These are phyloP conservation scores for Coemansia sp. DNA, from an alignment of 192 early-diverging fungal species.

Conservation along the genomic window DNA sequence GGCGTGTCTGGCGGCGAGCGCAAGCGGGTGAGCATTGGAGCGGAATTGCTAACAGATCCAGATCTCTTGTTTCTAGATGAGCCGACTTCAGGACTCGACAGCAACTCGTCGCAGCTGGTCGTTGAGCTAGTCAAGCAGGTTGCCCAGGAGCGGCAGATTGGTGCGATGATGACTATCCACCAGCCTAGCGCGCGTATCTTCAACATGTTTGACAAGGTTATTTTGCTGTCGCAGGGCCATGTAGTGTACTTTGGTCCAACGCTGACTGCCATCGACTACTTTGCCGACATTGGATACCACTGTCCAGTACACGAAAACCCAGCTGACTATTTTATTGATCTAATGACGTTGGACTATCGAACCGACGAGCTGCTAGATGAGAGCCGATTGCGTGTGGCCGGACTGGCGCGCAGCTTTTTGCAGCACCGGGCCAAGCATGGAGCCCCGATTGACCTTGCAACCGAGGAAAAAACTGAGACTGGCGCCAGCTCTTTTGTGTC, in stretches of 20 bases:
- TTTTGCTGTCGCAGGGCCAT: slow-evolving; percentile 66
- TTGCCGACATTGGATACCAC: slow-evolving; percentile 53
- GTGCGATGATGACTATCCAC: slow-evolving; percentile 85
- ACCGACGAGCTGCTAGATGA: slow-evolving; percentile 25
- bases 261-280: slow-evolving; percentile 39
- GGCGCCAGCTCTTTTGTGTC: not conserved
- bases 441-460: not conserved
- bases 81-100: slow-evolving; percentile 69
- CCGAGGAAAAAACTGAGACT: not conserved
- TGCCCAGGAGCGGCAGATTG: slow-evolving; percentile 58
- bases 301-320: slow-evolving; percentile 71
- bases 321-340: slow-evolving; percentile 70
- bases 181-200: slow-evolving; percentile 85
- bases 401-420: slow-evolving; percentile 33
- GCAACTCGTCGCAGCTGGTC: slow-evolving; percentile 63
- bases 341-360: slow-evolving; percentile 57
- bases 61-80: slow-evolving; percentile 56
- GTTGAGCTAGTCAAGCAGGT: slow-evolving; percentile 62
- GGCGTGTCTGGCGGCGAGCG: slow-evolving; percentile 60
- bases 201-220: slow-evolving; percentile 76
- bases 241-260: slow-evolving; percentile 62
- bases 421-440: slow-evolving; percentile 16
- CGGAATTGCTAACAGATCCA: slow-evolving; percentile 57
- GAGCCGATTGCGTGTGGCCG: slow-evolving; percentile 40
- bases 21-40: slow-evolving; percentile 53